Conservation (phyloP, 2,329 filamentous ascomycete genomes). For the Ophiosphaerella korrae region DNA sequence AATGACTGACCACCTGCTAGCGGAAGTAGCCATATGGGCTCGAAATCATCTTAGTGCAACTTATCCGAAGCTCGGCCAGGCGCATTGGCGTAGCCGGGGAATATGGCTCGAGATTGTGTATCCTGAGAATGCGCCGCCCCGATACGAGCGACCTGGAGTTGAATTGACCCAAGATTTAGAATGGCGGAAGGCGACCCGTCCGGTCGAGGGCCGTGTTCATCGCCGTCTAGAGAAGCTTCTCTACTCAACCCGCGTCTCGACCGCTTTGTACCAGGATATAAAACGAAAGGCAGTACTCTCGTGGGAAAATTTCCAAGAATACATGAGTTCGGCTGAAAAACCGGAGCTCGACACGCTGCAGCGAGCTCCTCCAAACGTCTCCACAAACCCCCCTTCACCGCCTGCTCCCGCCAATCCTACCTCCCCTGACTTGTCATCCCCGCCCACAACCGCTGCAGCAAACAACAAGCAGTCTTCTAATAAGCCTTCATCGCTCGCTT, state of each 20-base stretch:
- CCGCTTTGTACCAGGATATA: constrained; percentile 30
- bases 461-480: constrained; percentile 20
- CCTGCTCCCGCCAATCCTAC: constrained; percentile 1
- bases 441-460: constrained; percentile 7
- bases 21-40: constrained; percentile 46
- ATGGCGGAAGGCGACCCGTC: constrained; percentile 37
- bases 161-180: constrained; percentile 48
- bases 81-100: constrained; percentile 48
- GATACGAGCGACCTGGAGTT: constrained; percentile 54
- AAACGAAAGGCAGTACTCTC: constrained; percentile 21
- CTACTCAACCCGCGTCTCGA: constrained; percentile 25
- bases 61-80: constrained; percentile 41
- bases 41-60: constrained; percentile 36
- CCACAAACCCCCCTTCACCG: constrained; percentile 10
- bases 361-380: constrained; percentile 14
- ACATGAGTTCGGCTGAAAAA: constrained; percentile 32
- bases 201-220: constrained; percentile 43
- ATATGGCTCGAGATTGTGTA: constrained; percentile 57
- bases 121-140: constrained; percentile 54
- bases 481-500: constrained; percentile 11
- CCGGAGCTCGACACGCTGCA: constrained; percentile 16
- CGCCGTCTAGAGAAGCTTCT: constrained; percentile 38
- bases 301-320: constrained; percentile 31
- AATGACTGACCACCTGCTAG: constrained; percentile 18
- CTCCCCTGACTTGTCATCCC: constrained; percentile 5